Base-by-base conservation (phyloP, 2,329 filamentous ascomycete genomes). In the Fusarium globosum region DNA sequence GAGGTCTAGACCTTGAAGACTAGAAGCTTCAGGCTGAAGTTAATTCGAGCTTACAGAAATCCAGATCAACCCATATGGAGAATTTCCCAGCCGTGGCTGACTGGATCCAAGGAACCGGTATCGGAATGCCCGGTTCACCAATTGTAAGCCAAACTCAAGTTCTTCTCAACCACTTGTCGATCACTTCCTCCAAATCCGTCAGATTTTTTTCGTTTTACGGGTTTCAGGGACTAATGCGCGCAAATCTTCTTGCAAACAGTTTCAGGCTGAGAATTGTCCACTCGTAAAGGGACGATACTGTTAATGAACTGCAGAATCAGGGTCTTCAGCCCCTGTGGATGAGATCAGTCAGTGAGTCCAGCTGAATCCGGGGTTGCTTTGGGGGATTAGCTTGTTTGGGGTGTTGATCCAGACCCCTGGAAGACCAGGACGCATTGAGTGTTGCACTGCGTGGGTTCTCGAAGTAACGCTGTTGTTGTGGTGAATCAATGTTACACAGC, bases 281-380 rank as follows among this genome's bases (percentile, higher is more conserved):
- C 15, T n/a, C 23, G 16, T 21, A 10, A 5, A 41, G 8, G 8
- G 11, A 13, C 7, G 14, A 28, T 28, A 5, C 2, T 42, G 15
- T 18, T 9, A 11, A 18, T n/a, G 12, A 14, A 30, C 20, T 16
- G 23, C 26, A 18, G 21, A 39, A 33, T 49, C 36, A 57, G 38
- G 53, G 65, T 52, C 48, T 55, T 42, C 20, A 30, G 67, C 45
- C 68, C 68, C 65, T 71, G 68, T 30, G 52, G 57, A 66, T 69
- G 60, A 61, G 67, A 68, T 72, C 49, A 51, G 30, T 35, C 62
- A 61, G 52, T 11, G 26, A 66, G 43, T 42, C 42, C 52, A 59
- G 21, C 51, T 6, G 43, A 74, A 74, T 74, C 71, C 39, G 71
- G 71, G 71, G 71, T 65, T 39, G 35, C 55, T 65, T 68, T 66